Conservation (phyloP, 2,329 filamentous ascomycete species). For the Cercospora sojina region DNA sequence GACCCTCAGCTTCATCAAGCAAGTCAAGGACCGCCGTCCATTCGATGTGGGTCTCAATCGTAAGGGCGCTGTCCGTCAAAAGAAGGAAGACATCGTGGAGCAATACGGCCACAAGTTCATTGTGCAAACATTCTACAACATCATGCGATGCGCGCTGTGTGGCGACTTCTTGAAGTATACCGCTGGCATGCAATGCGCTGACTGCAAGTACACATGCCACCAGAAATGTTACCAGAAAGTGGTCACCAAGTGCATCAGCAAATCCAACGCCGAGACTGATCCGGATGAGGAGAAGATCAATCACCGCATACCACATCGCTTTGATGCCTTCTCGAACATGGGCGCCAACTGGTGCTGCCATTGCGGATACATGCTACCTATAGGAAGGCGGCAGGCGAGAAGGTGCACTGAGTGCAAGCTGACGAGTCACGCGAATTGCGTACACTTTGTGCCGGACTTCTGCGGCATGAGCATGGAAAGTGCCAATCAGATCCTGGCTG, state of each 20-base stretch:
- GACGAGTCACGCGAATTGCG: slow-evolving; percentile 86
- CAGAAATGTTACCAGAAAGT: slow-evolving; percentile 96
- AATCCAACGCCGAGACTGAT: slow-evolving; percentile 97
- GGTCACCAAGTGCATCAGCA: slow-evolving; percentile 99
- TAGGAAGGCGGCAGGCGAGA: slow-evolving; percentile 91
- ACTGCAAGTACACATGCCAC: slow-evolving; percentile 99
- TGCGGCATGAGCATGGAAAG: slow-evolving; percentile 99
- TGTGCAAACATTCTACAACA: slow-evolving; percentile 99
- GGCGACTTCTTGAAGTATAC: slow-evolving; percentile 98
- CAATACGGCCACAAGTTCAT: slow-evolving; percentile 99
- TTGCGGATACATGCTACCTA: slow-evolving; percentile 91
- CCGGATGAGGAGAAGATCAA: slow-evolving; percentile 99
- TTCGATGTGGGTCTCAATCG: slow-evolving; percentile 89
- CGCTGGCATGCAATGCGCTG: slow-evolving; percentile 97
- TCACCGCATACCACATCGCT: slow-evolving; percentile 95
- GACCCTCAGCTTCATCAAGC: slow-evolving; percentile 87
- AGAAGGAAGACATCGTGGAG: slow-evolving; percentile 97
- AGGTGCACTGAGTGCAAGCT: slow-evolving; percentile 93
- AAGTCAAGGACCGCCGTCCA: slow-evolving; percentile 75
- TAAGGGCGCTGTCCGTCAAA: slow-evolving; percentile 93
- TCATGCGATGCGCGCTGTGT: slow-evolving; percentile 98
- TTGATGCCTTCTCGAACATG: slow-evolving; percentile 94
- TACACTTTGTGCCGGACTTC: slow-evolving; percentile 95
- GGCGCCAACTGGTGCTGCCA: slow-evolving; percentile 99
- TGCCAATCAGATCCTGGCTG: slow-evolving; percentile 88